Base-by-base conservation (phyloP, 163 green algal species). In the Scenedesmus sp. region DNA sequence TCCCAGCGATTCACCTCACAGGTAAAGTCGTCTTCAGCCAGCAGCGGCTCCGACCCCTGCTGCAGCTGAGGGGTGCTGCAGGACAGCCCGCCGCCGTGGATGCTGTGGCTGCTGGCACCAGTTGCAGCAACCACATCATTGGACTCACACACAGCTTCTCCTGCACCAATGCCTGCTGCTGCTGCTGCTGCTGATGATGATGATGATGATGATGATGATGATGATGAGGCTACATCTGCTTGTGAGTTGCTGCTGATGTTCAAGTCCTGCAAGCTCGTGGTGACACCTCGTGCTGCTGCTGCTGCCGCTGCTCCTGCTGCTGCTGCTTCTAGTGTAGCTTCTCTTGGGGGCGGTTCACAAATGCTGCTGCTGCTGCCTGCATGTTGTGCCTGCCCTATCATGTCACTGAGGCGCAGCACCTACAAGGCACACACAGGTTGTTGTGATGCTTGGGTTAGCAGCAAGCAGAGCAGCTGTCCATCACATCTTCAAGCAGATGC, bases 1-100 rank as follows among this genome's bases (percentile, higher is more conserved):
- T 95, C 93, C 86, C 87, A 93, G 20, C 88, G 70, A 42, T 94
- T 95, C 33, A 95, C 51, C 30, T 94, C 91, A 51, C 65, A 83
- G 2, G 16, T 35, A 1, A 89, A 46, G 43, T 83, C 83, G 37
- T 12, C 59, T 33, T 89, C 13, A 49, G 46, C 40, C 40, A 89
- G 26, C 59, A 89, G 68, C 81, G 35, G 30, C n/a, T 16, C 49
- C 6, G 7, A 15, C 1, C 35, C 83, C n/a, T n/a, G n/a, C n/a
- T 78, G 33, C 37, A 53, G 16, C 83, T 24, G 20, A n/a, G n/a
- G n/a, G n/a, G n/a, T n/a, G n/a, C n/a, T n/a, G n/a, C n/a, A n/a
- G n/a, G n/a, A n/a, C n/a, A n/a, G n/a, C n/a, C n/a, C n/a, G n/a
- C 9, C 10, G 16, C 53, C 59, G 59, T 18, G 15, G 56, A 35